Base-by-base conservation (phyloP, 129 eudicot genomes). In the Arctium minus region DNA sequence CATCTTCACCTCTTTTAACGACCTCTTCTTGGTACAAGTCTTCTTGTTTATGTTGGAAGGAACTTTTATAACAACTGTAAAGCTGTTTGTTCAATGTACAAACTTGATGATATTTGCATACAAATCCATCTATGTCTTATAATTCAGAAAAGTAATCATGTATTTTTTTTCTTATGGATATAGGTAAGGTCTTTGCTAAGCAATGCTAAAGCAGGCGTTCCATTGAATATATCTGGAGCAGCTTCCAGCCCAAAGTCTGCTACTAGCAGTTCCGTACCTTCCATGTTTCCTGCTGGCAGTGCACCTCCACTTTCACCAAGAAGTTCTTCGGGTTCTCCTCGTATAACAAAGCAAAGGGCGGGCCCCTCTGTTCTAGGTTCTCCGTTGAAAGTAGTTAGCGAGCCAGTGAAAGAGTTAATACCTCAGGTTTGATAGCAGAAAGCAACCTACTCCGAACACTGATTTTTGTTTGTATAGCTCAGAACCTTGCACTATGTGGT, bases 261-360 rank as follows among this genome's bases (percentile, higher is more conserved):
- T 44, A 80, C 77, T 27, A 85, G 69, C 81, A 91, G 79, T 56
- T 60, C 84, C 12, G 85, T 91, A 72, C 92, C 90, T 64, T 87
- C 90, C 72, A 82, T 87, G 65, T 87, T 87, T 48, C 80, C 87
- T 70, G 77, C 90, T 87, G 87, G 85, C 69, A 87, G 87, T 62
- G 84, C 87, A 6, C 87, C 92, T 78, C 94, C 92, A 17, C 94
- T 91, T 78, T 91, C 94, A 38, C 94, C 94, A 80, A 85, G 94
- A 87, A 91, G 91, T 70, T 85, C 89, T 70, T 83, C 90, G 33
- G 88, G 94, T 50, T 88, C 94, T 65, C 94, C 94, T 6, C 92
- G 90, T 74, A 60, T 85, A 22, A 83, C 84, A 73, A 88, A 87
- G 71, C 92, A 80, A 17, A 85, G 89, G 67, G 74, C 81, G 40